Evolutionary conservation across 176 grass and related monocot species (phyloP).

Genomic region (Avena insularis): DNA sequence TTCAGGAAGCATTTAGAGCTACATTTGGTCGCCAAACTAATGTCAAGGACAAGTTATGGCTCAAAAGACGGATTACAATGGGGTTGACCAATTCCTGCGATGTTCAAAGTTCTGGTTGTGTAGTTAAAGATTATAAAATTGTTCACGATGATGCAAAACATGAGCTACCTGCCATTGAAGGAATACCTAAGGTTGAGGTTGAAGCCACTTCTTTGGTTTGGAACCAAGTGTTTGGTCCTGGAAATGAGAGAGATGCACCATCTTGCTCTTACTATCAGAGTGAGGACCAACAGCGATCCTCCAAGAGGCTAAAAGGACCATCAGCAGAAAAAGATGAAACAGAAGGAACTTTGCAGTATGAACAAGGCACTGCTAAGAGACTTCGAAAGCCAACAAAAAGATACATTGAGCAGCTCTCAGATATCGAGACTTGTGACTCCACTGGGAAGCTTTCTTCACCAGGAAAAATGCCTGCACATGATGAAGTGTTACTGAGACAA

Average conservation of each 20-base stretch:
- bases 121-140: constrained; percentile 85
- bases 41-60: constrained; percentile 99
- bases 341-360: constrained; percentile 44
- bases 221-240: constrained; percentile 43
- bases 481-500: constrained; percentile 51
- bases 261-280: constrained; percentile 51
- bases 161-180: constrained; percentile 18
- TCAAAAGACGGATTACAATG: constrained; percentile 94
- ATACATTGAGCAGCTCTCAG: constrained; percentile 93
- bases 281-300: constrained; percentile 59
- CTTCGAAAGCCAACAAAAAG: constrained; percentile 94
- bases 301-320: constrained; percentile 58
- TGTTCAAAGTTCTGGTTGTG: constrained; percentile 78
- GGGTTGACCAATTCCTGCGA: constrained; percentile 85
- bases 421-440: constrained; percentile 60
- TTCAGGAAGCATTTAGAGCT: constrained; percentile 92
- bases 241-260: constrained; percentile 49
- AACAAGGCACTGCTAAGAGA: constrained; percentile 66
- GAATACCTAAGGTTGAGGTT: constrained; percentile 37
- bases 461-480: constrained; percentile 47
- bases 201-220: constrained; percentile 45
- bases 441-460: constrained; percentile 55
- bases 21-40: constrained; percentile 92
- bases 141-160: constrained; percentile 49
- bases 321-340: constrained; percentile 41